Conservation (phyloP, 2,329 filamentous ascomycete genomes). For the Podosphaera xanthii region DNA sequence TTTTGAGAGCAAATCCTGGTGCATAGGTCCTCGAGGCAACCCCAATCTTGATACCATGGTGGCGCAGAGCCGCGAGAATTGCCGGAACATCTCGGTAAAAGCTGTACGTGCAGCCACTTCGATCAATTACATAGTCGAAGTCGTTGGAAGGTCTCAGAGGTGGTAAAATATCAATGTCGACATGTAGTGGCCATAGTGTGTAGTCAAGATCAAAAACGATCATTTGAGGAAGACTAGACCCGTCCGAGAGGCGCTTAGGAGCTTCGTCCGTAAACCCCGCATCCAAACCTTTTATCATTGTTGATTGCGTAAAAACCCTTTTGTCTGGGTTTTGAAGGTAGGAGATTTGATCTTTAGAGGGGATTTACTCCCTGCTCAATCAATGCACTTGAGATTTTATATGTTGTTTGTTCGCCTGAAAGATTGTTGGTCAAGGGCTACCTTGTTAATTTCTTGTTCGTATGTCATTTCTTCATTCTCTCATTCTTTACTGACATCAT, state of each 20-base stretch:
- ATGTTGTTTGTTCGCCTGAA: too few species aligned
- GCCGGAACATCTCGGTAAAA: slow-evolving; percentile 50
- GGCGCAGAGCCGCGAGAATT: slow-evolving; percentile 33
- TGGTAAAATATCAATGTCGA: slow-evolving; percentile 70
- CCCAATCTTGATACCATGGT: slow-evolving; percentile 30
- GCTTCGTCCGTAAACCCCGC: background rate
- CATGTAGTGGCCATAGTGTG: slow-evolving; percentile 98
- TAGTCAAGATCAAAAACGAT: slow-evolving; percentile 94
- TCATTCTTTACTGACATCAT: too few species aligned
- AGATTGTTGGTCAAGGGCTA: too few species aligned
- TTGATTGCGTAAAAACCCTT: too few species aligned
- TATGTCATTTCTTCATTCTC: too few species aligned
- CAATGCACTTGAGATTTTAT: too few species aligned
- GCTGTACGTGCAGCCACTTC: slow-evolving; percentile 39
- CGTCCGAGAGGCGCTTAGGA: slow-evolving; percentile 9
- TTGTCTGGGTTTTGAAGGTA: too few species aligned
- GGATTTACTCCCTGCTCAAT: too few species aligned
- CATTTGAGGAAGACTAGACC: slow-evolving; percentile 26
- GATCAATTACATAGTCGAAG: slow-evolving; percentile 25
- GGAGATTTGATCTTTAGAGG: too few species aligned
- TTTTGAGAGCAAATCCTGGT: slow-evolving; percentile 56
- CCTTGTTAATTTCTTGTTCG: too few species aligned
- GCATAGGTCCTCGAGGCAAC: slow-evolving; percentile 64
- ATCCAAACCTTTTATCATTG: slow-evolving; percentile 1
- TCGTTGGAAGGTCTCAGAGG: slow-evolving; percentile 34